These are phyloP conservation scores for Theileria sp. DNA, from an alignment of 169 alveolate genomes.

Conservation along the genomic window DNA sequence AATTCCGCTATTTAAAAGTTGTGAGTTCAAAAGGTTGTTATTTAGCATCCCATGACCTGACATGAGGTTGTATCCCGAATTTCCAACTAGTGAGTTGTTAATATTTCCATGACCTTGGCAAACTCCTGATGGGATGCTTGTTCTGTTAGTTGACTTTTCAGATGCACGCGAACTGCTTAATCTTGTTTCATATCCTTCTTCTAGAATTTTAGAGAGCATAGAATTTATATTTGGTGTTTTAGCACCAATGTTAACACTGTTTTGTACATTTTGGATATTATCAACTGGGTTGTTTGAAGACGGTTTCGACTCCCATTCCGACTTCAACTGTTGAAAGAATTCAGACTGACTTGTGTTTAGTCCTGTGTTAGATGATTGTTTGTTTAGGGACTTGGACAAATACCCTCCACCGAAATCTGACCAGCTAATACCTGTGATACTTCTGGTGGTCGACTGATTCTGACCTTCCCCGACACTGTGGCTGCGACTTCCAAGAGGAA, in stretches of 20 bases:
- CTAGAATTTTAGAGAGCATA: conserved; percentile 3
- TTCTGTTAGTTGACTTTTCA: conserved; percentile 14
- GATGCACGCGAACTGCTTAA: conserved; percentile 8
- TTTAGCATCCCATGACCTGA: neutral
- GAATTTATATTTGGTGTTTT: neutral
- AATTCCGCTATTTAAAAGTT: neutral
- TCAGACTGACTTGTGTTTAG: neutral
- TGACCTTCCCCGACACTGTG: neutral
- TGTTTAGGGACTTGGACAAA: neutral
- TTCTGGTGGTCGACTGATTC: neutral
- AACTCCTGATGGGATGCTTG: neutral
- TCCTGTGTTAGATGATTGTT: neutral
- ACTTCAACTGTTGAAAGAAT: neutral
- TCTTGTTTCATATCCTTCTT: conserved; percentile 8
- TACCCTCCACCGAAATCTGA: conserved; percentile 2
- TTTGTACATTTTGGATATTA: neutral
- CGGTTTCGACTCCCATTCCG: conserved; percentile 7
- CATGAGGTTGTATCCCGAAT: neutral
- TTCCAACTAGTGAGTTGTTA: neutral
- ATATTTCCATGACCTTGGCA: neutral
- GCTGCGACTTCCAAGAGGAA: neutral
- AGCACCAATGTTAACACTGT: neutral
- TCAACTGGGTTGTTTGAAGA: neutral
- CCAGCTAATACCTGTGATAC: neutral
- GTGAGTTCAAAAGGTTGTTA: neutral